Percentiles rank a stretch among this genome's conserved stretches.
These are phyloP conservation scores for Tolypocladium nubicola DNA, from an alignment of 2,329 filamentous ascomycete genomes.

Conservation along the genomic window DNA sequence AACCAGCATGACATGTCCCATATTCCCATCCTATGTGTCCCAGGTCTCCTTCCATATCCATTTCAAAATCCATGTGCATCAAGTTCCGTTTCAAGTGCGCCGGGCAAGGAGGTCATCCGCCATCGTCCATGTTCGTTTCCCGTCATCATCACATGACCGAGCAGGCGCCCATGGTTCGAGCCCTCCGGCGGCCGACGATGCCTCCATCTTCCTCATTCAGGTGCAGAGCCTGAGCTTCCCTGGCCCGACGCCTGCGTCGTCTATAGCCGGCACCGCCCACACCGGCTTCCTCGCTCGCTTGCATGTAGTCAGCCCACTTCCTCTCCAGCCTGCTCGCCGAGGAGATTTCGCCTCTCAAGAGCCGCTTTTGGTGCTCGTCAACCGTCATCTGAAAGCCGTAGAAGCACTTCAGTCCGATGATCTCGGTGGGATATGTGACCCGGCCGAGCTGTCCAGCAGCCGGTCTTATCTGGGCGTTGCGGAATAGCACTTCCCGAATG, in stretches of 20 bases:
- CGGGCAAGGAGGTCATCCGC: neutral
- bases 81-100: neutral
- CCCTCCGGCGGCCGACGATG: slow-evolving; percentile 44
- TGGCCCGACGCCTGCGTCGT: slow-evolving; percentile 62
- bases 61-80: neutral
- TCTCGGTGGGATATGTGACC: slow-evolving; percentile 59
- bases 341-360: slow-evolving; percentile 64
- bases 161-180: slow-evolving; percentile 53
- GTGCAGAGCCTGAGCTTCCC: slow-evolving; percentile 72
- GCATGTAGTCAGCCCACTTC: slow-evolving; percentile 94
- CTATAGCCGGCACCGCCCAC: slow-evolving; percentile 54
- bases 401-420: slow-evolving; percentile 85
- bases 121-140: neutral
- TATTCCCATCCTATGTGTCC: neutral
- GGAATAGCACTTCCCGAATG: slow-evolving; percentile 72
- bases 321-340: slow-evolving; percentile 71
- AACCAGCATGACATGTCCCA: neutral
- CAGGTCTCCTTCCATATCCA: neutral
- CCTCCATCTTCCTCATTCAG: slow-evolving; percentile 69
- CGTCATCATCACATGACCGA: slow-evolving; percentile 46
- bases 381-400: slow-evolving; percentile 94
- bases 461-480: slow-evolving; percentile 65
- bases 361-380: slow-evolving; percentile 82
- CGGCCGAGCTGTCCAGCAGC: slow-evolving; percentile 26
- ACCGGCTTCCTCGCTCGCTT: slow-evolving; percentile 76